Evolutionary conservation across 75 land plant species (phyloP).

Genomic region (Cunninghamia lanceolata): DNA sequence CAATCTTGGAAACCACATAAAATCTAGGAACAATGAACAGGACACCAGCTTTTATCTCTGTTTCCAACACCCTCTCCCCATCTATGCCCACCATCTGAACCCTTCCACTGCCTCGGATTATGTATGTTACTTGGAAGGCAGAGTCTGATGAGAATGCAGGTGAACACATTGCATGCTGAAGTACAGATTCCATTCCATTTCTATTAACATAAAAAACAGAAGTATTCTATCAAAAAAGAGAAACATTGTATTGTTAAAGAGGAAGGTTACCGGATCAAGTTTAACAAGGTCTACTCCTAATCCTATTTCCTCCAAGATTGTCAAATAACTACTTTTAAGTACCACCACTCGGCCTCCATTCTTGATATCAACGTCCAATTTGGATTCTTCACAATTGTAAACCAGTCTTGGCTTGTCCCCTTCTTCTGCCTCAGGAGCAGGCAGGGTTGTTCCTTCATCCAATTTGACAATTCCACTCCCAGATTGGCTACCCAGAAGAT

Average conservation of each 20-base stretch:
- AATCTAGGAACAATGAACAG: conserved; percentile 81
- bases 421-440: conserved; percentile 31
- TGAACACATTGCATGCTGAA: conserved; percentile 66
- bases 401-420: conserved; percentile 29
- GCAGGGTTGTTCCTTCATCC: conserved; percentile 25
- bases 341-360: conserved; percentile 70
- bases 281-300: conserved; percentile 75
- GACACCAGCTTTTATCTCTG: conserved; percentile 48
- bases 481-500: conserved; percentile 42
- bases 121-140: conserved; percentile 74
- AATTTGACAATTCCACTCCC: conserved; percentile 36
- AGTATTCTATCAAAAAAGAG: neutral
- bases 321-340: conserved; percentile 50
- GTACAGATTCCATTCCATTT: neutral
- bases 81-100: conserved; percentile 68
- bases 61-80: conserved; percentile 65
- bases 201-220: too few species aligned
- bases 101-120: conserved; percentile 67
- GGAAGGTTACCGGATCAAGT: conserved; percentile 37
- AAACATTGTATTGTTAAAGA: neutral
- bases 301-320: conserved; percentile 56
- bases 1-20: conserved; percentile 76
- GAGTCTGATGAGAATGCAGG: conserved; percentile 82
- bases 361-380: conserved; percentile 61
- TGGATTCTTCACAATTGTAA: conserved; percentile 65